Percentiles rank a stretch among this genome's conserved stretches.
These are phyloP conservation scores for Lanmaoa rubissima DNA, from an alignment of 768 basidiomycete species.

Conservation along the genomic window DNA sequence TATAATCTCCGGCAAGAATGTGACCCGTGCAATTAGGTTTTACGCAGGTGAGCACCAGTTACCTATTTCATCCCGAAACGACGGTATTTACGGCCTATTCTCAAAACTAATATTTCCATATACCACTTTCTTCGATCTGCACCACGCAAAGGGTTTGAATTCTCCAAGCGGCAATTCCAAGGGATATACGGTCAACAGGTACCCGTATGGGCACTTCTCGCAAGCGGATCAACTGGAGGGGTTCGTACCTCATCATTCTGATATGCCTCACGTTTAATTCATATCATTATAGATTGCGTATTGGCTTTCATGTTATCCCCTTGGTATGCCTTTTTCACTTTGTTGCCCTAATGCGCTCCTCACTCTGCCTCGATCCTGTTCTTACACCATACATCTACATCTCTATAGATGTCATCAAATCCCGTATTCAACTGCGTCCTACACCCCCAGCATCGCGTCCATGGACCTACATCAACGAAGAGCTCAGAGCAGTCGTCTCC, in stretches of 20 bases:
- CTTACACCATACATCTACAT: no score
- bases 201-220: slow-evolving; percentile 83
- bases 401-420: slow-evolving; percentile 80
- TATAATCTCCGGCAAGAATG: neutral
- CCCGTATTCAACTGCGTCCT: slow-evolving; percentile 76
- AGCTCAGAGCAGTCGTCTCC: slow-evolving; percentile 61
- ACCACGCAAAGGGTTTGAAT: slow-evolving; percentile 69
- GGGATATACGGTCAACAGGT: slow-evolving; percentile 60
- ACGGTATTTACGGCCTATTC: neutral
- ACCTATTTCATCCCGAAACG: neutral
- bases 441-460: slow-evolving; percentile 74
- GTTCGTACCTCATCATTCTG: slow-evolving; percentile 40
- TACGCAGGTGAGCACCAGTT: slow-evolving; percentile 49
- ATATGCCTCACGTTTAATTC: neutral
- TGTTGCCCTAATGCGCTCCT: neutral
- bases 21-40: slow-evolving; percentile 44
- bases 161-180: slow-evolving; percentile 75
- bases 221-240: slow-evolving; percentile 81
- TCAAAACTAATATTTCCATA: neutral
- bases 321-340: slow-evolving; percentile 45
- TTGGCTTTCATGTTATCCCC: slow-evolving; percentile 92
- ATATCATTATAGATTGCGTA: slow-evolving; percentile 35
- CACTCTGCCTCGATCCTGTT: neutral
- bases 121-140: neutral
- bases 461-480: slow-evolving; percentile 70